Evolutionary conservation across 2,329 filamentous ascomycete species (phyloP), one percentile per base, ranked within the genome.

Genomic region (Paecilomyces dactylethromorphus): DNA sequence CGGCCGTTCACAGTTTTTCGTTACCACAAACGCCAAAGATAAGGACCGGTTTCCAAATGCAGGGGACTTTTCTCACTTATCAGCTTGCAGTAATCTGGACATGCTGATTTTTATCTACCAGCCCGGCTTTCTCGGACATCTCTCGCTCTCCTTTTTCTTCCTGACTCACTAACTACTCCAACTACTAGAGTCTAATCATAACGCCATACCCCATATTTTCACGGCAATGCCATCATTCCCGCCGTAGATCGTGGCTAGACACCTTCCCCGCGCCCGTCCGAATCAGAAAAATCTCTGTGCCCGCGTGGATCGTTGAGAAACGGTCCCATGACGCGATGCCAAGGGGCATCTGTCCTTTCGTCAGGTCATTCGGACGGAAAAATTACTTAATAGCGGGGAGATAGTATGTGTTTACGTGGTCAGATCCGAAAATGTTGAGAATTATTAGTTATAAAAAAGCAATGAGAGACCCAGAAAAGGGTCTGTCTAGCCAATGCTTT

Each of bases 161-260:
- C 15, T 18, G 39, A 45, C 39, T 45, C 39, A 18, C 39, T 45
- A 45, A 39, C 39, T 39, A 39, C 13, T 15, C 15, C 18, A 45
- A 45, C 39, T 10, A 8, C n/a, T 15, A 13, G n/a, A 18, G 39
- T 45, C 35, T 39, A 39, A 39, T 4, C 13, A 39, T 39, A 39
- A 39, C 35, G 35, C 35, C 35, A 45, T 45, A 45, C 39, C 39
- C 39, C 39, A 45, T 45, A 45, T 45, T 45, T 45, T 24, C 26
- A 55, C 52, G 52, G 39, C 31, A 39, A 39, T 55, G 15, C 54
- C 18, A 35, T 39, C 54, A 55, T 55, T 55, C 31, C 54, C 54
- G 54, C 31, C 31, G 39, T 55, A n/a, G 39, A 45, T 45, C 39
- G 39, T 45, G 39, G 39, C 39, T 45, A n/a, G 39, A 45, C n/a